A percentile compares a stretch with the other conserved stretches of the same genome.
phyloP scores from a whole-genome alignment of 768 basidiomycete genomes.

The Tephrocybe sp. region DNA sequence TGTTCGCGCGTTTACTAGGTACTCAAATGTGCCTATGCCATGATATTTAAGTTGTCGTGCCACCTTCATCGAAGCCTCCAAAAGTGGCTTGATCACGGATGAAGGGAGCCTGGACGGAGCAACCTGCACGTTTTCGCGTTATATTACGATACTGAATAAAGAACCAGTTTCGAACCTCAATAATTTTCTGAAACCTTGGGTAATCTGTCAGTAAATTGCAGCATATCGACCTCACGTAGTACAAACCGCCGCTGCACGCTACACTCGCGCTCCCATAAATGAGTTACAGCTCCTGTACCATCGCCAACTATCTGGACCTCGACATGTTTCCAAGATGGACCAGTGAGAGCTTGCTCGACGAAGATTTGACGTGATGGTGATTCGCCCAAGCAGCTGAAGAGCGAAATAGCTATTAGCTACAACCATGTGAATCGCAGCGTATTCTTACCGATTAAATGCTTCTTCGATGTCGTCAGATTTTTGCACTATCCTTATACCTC shows the following conservation, averaged over 20 bases:
- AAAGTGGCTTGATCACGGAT: slow-evolving; percentile 63
- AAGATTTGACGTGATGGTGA: slow-evolving; percentile 56
- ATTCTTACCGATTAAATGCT: slow-evolving; percentile 57
- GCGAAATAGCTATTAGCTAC: not conserved
- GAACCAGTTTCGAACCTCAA: slow-evolving; percentile 56
- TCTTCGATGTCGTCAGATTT: slow-evolving; percentile 69
- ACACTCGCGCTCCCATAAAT: slow-evolving; percentile 91
- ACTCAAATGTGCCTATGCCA: slow-evolving; percentile 89
- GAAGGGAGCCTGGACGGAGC: slow-evolving; percentile 83
- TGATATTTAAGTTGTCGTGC: slow-evolving; percentile 75
- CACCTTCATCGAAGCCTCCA: slow-evolving; percentile 76
- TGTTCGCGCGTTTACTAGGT: slow-evolving; percentile 71
- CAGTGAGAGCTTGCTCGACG: slow-evolving; percentile 82
- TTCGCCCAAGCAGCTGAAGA: slow-evolving; percentile 34
- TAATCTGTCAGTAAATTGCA: not conserved
- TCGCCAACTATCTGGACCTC: slow-evolving; percentile 89
- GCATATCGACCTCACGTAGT: not conserved
- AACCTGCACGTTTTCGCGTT: slow-evolving; percentile 17
- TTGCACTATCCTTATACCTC: slow-evolving; percentile 87
- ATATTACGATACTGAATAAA: not conserved
- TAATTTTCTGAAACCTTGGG: slow-evolving; percentile 71
- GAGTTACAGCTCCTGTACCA: slow-evolving; percentile 71
- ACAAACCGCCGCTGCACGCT: slow-evolving; percentile 81
- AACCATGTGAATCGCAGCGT: not conserved
- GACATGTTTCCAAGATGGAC: slow-evolving; percentile 75